A percentile compares a stretch with the other conserved stretches of the same genome.
These are phyloP conservation scores for Suillus americanus DNA, from an alignment of 768 basidiomycete genomes.

Conservation along the genomic window DNA sequence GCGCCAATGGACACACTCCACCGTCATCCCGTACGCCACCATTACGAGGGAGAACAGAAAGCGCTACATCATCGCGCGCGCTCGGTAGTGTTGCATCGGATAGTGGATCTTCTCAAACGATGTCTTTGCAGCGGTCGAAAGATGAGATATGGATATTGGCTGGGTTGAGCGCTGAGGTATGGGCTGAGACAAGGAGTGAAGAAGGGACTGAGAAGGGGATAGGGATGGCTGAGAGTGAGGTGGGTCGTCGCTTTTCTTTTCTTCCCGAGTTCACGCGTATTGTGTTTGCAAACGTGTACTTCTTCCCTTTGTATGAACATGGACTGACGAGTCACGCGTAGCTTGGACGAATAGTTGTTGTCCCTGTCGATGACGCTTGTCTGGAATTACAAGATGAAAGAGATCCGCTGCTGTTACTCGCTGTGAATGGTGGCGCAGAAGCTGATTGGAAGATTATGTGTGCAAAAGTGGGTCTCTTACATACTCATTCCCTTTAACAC, in stretches of 20 bases:
- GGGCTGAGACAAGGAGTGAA: conserved; percentile 71
- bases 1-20: background rate
- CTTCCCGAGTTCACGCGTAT: conserved; percentile 3
- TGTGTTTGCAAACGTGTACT: background rate
- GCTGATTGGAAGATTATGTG: conserved; percentile 71
- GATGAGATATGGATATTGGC: conserved; percentile 74
- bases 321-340: conserved; percentile 25
- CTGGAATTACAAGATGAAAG: conserved; percentile 26
- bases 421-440: conserved; percentile 57
- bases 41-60: background rate
- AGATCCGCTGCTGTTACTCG: conserved; percentile 69
- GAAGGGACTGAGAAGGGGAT: conserved; percentile 13
- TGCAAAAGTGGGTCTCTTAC: conserved; percentile 46
- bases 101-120: background rate
- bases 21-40: background rate
- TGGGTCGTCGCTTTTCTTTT: conserved; percentile 29
- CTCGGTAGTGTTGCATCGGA: background rate
- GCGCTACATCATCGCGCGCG: too few relatives aligned
- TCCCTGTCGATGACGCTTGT: conserved; percentile 48
- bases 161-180: conserved; percentile 72
- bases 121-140: conserved; percentile 45
- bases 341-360: conserved; percentile 71
- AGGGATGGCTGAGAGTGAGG: conserved; percentile 81
- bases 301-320: background rate
- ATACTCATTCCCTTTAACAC: background rate